Conservation (phyloP, 805 yeast species). For the Candida nanaspora region DNA sequence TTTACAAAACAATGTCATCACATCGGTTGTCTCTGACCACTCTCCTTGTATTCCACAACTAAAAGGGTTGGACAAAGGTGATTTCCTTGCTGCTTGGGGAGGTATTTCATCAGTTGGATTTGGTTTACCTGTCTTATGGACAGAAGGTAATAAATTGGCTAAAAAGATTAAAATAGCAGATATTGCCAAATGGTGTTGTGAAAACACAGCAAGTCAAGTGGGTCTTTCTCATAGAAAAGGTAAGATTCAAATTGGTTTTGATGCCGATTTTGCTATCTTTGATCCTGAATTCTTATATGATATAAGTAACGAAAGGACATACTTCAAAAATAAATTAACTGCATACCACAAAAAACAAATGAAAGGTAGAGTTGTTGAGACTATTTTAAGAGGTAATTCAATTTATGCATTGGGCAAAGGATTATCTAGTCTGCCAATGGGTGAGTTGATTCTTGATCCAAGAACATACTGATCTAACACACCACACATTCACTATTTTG, state of each 20-base stretch:
- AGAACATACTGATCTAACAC: conserved; percentile 22
- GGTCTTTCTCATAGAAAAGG: conserved; percentile 76
- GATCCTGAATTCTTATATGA: conserved; percentile 50
- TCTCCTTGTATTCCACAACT: conserved; percentile 93
- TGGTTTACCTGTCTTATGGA: conserved; percentile 75
- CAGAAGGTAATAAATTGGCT: conserved; percentile 54
- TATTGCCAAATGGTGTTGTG: conserved; percentile 72
- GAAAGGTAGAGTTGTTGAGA: conserved; percentile 70
- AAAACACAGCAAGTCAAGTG: conserved; percentile 79
- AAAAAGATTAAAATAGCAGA: conserved; percentile 50
- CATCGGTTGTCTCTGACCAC: conserved; percentile 90
- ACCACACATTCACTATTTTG: conserved; percentile 4
- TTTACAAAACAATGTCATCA: conserved; percentile 52
- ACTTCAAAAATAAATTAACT: conserved; percentile 80
- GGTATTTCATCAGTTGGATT: conserved; percentile 92
- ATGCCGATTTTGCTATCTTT: conserved; percentile 84
- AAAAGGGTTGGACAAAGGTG: conserved; percentile 76
- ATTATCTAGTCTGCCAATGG: conserved; percentile 48
- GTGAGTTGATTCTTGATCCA: conserved; percentile 54
- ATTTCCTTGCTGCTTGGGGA: conserved; percentile 93
- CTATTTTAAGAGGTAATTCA: conserved; percentile 68
- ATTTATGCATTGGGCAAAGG: conserved; percentile 56
- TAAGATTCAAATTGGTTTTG: conserved; percentile 60
- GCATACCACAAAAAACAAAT: conserved; percentile 73
- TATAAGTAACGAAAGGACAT: conserved; percentile 48